phyloP scores from a whole-genome alignment of 129 eudicot genomes.

The Dittrichia graveolens region DNA sequence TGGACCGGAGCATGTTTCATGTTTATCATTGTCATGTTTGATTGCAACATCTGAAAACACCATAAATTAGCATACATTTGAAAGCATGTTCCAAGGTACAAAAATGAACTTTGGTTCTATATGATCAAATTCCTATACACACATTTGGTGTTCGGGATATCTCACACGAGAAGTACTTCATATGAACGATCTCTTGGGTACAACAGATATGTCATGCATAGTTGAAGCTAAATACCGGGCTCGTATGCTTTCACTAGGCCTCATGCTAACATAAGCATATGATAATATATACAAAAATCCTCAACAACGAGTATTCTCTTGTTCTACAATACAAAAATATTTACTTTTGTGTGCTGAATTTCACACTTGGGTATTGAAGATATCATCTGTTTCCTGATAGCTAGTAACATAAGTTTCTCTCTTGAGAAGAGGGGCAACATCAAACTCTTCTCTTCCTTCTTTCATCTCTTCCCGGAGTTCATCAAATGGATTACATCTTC shows the following conservation, averaged over 20 bases:
- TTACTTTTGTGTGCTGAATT: background rate
- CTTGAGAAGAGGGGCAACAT: constrained; percentile 66
- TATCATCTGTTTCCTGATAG: constrained; percentile 41
- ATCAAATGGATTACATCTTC: constrained; percentile 36
- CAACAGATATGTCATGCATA: background rate
- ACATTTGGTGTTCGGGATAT: constrained; percentile 5
- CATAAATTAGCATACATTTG: background rate
- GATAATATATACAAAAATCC: background rate
- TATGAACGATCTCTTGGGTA: constrained; percentile 16
- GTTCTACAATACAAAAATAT: background rate
- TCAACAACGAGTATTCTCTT: too few relatives aligned
- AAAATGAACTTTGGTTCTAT: constrained; percentile 20
- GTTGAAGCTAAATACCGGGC: too few relatives aligned
- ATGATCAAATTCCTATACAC: constrained; percentile 11
- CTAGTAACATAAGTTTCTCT: constrained; percentile 49
- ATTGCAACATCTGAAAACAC: background rate
- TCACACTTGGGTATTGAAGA: constrained; percentile 15
- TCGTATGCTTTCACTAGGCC: too few relatives aligned
- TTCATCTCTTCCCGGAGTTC: constrained; percentile 38
- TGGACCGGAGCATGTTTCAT: background rate
- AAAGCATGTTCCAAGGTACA: background rate
- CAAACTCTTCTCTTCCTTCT: constrained; percentile 46
- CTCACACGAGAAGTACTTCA: constrained; percentile 14
- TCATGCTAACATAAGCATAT: constrained; percentile 3
- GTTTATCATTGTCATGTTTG: background rate